A percentile compares a stretch with the other conserved stretches of the same genome.
phyloP scores from a whole-genome alignment of 2,329 filamentous ascomycete species.

The Pseudogymnoascus verrucosus region DNA sequence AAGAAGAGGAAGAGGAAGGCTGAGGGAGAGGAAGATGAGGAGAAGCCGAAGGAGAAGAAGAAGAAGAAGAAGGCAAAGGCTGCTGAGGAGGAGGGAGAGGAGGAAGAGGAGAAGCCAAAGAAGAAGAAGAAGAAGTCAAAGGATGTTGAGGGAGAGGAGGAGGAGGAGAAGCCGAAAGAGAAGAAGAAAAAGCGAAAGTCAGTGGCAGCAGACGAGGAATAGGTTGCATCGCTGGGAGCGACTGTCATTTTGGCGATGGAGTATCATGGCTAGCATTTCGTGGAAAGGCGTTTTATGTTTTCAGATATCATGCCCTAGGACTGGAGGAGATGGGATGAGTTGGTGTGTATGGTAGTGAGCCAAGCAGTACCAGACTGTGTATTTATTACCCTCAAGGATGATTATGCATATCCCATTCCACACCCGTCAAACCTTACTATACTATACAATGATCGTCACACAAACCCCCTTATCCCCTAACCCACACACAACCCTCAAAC shows the following conservation, averaged over 20 bases:
- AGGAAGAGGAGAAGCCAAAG: slow-evolving; percentile 36
- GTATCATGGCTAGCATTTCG: slow-evolving; percentile 2
- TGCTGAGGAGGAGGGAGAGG: slow-evolving; percentile 20
- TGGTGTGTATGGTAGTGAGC: slow-evolving; percentile 1
- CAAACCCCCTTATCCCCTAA: neutral
- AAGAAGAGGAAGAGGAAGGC: slow-evolving; percentile 41
- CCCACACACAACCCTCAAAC: neutral
- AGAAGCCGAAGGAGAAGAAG: slow-evolving; percentile 14
- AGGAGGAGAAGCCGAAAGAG: slow-evolving; percentile 14
- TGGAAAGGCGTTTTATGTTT: slow-evolving; percentile 8
- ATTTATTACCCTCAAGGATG: neutral
- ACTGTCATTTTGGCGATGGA: slow-evolving; percentile 9
- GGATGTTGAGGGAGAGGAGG: slow-evolving; percentile 18
- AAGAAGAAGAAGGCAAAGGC: slow-evolving; percentile 7
- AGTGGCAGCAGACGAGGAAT: slow-evolving; percentile 20
- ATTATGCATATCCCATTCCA: neutral
- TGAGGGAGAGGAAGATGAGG: slow-evolving; percentile 17
- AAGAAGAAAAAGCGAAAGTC: slow-evolving; percentile 10
- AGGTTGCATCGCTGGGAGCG: slow-evolving; percentile 6
- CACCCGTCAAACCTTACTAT: neutral
- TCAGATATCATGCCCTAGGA: slow-evolving; percentile 8
- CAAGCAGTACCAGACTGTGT: slow-evolving; percentile 1
- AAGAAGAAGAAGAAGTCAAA: slow-evolving; percentile 38
- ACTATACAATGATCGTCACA: neutral
- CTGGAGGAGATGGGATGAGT: neutral